Base-by-base conservation (phyloP, 768 basidiomycete genomes). In the Suillus weaverae region DNA sequence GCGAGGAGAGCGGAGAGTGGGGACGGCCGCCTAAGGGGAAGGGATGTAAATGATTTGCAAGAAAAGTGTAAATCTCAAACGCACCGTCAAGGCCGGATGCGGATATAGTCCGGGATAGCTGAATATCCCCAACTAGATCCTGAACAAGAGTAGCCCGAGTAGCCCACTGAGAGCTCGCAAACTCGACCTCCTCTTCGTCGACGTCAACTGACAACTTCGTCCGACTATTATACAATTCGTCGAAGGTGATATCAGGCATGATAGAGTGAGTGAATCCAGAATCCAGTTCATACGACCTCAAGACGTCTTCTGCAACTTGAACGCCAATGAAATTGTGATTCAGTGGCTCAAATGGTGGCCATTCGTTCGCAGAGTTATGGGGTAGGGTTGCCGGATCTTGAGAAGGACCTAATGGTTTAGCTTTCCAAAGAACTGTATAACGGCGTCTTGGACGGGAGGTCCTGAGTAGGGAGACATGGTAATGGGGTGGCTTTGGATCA, bases 261-360 rank as follows among this genome's bases (percentile, higher is more conserved):
- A 41, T 60, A 38, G 57, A 54, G 66, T 76, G 70, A 66, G 74
- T 66, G 69, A 83, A 81, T 16, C 83, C 83, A 32, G 82, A 81
- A 64, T 76, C 74, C 22, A 65, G 67, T 68, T 85, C 84, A 62
- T 84, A 84, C 14, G 69, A 62, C 63, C 66, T 64, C 13, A 84
- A 56, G 9, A 74, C 74, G n/a, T 79, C 80, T 65, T 72, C 61
- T 8, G 80, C 82, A 53, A 64, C 68, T 62, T 72, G 75, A 61
- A 81, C 78, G 2, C 82, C 84, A 62, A 77, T 72, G 39, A 82
- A 73, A 38, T 81, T 78, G 57, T 71, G 55, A 70, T 80, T 85
- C 65, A 84, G 70, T 54, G 68, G 66, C 38, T 64, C 60, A 9
- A 43, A 43, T 18, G 10, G 22, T 30, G 63, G 18, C 62, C 50